A percentile compares a stretch with the other conserved stretches of the same genome.
Conservation (phyloP, 495 filamentous ascomycete genomes). For the Lentithecium fluviatile region DNA sequence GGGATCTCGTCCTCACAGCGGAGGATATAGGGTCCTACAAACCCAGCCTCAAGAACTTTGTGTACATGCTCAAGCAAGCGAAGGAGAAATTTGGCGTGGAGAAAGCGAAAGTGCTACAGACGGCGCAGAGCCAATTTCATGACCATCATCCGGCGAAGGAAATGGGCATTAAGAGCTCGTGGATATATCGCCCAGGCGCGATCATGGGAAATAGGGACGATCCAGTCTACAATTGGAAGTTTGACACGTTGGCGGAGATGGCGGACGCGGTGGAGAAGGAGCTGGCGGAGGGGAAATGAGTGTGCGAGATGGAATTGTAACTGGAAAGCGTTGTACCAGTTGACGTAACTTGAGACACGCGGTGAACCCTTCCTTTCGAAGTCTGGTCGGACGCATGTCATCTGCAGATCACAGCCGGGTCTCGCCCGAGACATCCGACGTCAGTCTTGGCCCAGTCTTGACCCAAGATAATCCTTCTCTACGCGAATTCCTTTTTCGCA, state of each 20-base stretch:
- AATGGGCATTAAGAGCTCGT: conserved; percentile 20
- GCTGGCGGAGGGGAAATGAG: conserved; percentile 1
- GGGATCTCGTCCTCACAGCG: conserved; percentile 27
- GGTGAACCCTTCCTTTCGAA: too few relatives aligned
- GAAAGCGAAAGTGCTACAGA: conserved; percentile 28
- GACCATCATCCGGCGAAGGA: conserved; percentile 28
- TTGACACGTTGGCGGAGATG: conserved; percentile 28
- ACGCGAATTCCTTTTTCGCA: too few relatives aligned
- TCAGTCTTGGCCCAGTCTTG: too few relatives aligned
- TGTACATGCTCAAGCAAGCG: conserved; percentile 26
- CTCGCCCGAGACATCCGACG: too few relatives aligned
- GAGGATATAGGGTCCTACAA: conserved; percentile 35
- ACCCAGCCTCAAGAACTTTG: conserved; percentile 29
- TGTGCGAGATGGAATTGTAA: neutral
- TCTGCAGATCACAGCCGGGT: too few relatives aligned
- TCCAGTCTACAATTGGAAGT: conserved; percentile 25
- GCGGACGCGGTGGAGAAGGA: conserved; percentile 27
- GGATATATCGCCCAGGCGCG: conserved; percentile 21
- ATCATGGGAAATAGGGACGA: conserved; percentile 19
- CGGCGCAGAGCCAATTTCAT: conserved; percentile 30
- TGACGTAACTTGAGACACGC: too few relatives aligned
- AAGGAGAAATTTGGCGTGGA: conserved; percentile 24
- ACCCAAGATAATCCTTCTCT: too few relatives aligned
- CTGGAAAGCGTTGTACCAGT: too few relatives aligned
- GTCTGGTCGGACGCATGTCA: too few relatives aligned